Base-by-base conservation (phyloP, 2,329 filamentous ascomycete genomes). In the Fusarium tjaetaba region DNA sequence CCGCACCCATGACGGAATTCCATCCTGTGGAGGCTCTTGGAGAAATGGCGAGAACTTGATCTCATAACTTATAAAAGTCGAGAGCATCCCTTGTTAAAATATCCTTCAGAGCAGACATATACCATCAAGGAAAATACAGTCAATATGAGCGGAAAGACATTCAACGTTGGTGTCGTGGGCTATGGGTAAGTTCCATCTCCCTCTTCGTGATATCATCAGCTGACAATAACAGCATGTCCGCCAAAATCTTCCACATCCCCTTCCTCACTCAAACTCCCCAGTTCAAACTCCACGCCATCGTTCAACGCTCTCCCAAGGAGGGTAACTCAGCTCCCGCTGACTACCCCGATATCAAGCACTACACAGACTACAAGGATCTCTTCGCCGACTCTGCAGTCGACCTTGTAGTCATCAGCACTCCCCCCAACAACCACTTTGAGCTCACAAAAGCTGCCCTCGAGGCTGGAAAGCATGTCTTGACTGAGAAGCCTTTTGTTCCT, bases 181-280 rank as follows among this genome's bases (percentile, higher is more conserved):
- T 88, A 88, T 70, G 86, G 86, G 86, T 87, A 80, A 79, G 83
- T 70, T 55, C 61, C 65, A 42, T 24, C 42, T 46, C 41, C n/a
- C 36, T 42, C 24, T 32, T 20, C n/a, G 42, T 48, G 76, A 67
- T 20, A 61, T 38, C 43, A 48, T 68, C 46, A 52, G 61, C 65
- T 76, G 48, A 78, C 76, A 71, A 69, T 30, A 18, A 46, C 64
- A 89, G 88, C 80, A 78, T 88, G 58, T 90, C 88, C 4, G 93
- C 94, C 82, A 95, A 95, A 80, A 87, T 93, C 83, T 96, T 96
- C 84, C 93, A 96, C 82, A 94, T 96, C 79, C 94, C 93, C 71
- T 93, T 95, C 83, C 88, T 96, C 82, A 84, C 85, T 60, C 86
- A 87, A 36, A 89, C 91, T 0, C 86, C 90, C 11, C 85, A 88